Evolutionary conservation across 2,329 filamentous ascomycete species (phyloP), one percentile per base, ranked within the genome.

Genomic region (Colletotrichum karsti): DNA sequence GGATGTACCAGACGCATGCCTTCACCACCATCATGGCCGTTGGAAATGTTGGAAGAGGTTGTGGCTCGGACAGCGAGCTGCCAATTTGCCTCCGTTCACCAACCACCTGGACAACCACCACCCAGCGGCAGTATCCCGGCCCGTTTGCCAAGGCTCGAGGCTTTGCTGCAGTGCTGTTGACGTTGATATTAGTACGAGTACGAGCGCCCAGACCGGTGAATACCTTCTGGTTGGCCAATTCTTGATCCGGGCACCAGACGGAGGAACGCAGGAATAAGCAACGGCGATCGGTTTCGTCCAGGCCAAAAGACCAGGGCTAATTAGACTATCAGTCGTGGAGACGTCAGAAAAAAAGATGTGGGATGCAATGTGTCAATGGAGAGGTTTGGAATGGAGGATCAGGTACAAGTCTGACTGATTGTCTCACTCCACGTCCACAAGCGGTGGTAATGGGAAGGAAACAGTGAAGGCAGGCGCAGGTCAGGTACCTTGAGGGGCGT

Each of bases 221-320:
- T 18, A 15, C 15, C 20, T 6, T 39, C 13, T 39, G 33, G 42
- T 57, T 42, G 42, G 20, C 22, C 22, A 30, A n/a, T 44, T 51
- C 18, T 62, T 33, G 28, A 44, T 30, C 35, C 64, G 60, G 53
- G 26, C 44, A 28, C 37, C 64, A 46, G 28, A 44, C 65, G 37
- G 42, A 64, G 37, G 54, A 64, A 22, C 15, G 24, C 26, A 41
- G 46, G 30, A 65, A 67, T 58, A 65, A 67, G 65, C 65, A 59
- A 48, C 35, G 60, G 37, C 37, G 53, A 59, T 59, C 44, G 9
- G 7, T 56, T 28, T 48, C 37, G 57, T 48, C 63, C 58, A 54
- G 24, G 24, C 28, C 60, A 48, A 64, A 58, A 20, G 59, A 13
- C 51, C 42, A 26, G 10, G 44, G 35, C 42, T 48, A 26, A 62